Evolutionary conservation across 2,329 filamentous ascomycete species (phyloP), one percentile per base, ranked within the genome.

Genomic region (Clonostachys rosea): DNA sequence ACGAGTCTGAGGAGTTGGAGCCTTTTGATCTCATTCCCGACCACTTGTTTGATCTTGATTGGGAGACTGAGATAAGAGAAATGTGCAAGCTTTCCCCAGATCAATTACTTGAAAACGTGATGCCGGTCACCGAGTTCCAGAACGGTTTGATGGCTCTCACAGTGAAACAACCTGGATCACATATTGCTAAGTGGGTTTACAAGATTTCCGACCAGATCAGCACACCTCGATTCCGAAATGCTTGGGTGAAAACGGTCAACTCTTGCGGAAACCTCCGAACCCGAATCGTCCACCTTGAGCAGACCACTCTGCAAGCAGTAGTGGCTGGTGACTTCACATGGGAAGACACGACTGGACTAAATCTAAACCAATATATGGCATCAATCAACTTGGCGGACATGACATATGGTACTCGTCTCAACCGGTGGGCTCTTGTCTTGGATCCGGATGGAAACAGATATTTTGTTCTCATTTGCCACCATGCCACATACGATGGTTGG

Each of bases 401-500:
- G 43, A 44, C 43, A 11, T 18, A 34, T 16, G 43, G 34, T 9
- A 36, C 43, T 13, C 43, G 43, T 11, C 34, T 44, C 5, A 36
- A 16, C 18, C 43, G 43, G 5, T 44, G 13, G 11, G 30, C 43
- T 16, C 16, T 44, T 17, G 14, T 44, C 6, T 14, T 20, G 34
- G 34, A 30, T 17, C 16, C 10, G 12, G 8, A 12, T 5, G 17
- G 34, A 14, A 34, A 13, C 6, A 24, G 13, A 13, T n/a, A 34
- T 6, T 49, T 45, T 24, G 13, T 49, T 30, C 13, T 45, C 43
- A 18, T 20, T 14, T 16, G 20, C 3, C 56, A 59, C 20, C 75
- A 79, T 49, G 67, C 68, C n/a, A 57, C 76, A 1, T 79, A 78
- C 47, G 76, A 79, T 43, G 75, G 74, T 12, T 76, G 74, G 70